A percentile compares a stretch with the other conserved stretches of the same genome.
Evolutionary conservation across 1,284 basidiomycete species (phyloP).

Genomic region (Cryptococcus sp.): DNA sequence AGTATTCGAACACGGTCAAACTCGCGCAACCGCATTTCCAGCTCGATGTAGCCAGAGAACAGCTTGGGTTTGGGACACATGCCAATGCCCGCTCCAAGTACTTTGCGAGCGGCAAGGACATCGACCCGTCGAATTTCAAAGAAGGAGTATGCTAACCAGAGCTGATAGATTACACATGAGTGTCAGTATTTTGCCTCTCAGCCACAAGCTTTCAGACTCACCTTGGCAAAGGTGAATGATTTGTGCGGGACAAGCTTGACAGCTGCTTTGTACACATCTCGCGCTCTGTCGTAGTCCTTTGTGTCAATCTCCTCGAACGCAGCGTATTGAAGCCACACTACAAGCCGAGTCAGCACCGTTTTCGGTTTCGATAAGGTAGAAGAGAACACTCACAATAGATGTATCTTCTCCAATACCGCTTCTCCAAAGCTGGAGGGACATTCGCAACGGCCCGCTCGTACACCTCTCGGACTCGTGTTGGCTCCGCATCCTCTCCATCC

Average conservation of each 20-base stretch:
- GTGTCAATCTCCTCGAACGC: slow-evolving; percentile 96
- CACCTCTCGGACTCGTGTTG: slow-evolving; percentile 76
- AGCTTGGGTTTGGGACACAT: slow-evolving; percentile 93
- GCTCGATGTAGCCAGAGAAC: slow-evolving; percentile 91
- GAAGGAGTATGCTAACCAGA: slow-evolving; percentile 86
- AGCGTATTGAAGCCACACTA: slow-evolving; percentile 90
- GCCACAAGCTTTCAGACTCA: slow-evolving; percentile 13
- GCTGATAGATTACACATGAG: slow-evolving; percentile 31
- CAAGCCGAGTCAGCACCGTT: background rate
- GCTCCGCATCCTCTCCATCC: slow-evolving; percentile 65
- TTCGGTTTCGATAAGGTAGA: background rate
- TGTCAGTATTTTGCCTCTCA: background rate
- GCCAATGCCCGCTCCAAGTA: slow-evolving; percentile 87
- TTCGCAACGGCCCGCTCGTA: slow-evolving; percentile 97
- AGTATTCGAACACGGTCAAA: slow-evolving; percentile 90
- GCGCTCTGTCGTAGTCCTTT: slow-evolving; percentile 79
- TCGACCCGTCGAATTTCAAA: slow-evolving; percentile 89
- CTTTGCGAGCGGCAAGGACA: slow-evolving; percentile 80
- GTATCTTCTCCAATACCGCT: slow-evolving; percentile 81
- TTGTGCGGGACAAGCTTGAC: slow-evolving; percentile 90
- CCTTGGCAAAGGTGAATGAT: slow-evolving; percentile 93
- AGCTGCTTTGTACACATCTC: slow-evolving; percentile 91
- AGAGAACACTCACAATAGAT: slow-evolving; percentile 56
- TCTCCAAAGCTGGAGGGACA: slow-evolving; percentile 71
- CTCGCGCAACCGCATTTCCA: slow-evolving; percentile 73